phyloP scores from a whole-genome alignment of 139 green algal genomes.

The Chlorella sorokiniana region DNA sequence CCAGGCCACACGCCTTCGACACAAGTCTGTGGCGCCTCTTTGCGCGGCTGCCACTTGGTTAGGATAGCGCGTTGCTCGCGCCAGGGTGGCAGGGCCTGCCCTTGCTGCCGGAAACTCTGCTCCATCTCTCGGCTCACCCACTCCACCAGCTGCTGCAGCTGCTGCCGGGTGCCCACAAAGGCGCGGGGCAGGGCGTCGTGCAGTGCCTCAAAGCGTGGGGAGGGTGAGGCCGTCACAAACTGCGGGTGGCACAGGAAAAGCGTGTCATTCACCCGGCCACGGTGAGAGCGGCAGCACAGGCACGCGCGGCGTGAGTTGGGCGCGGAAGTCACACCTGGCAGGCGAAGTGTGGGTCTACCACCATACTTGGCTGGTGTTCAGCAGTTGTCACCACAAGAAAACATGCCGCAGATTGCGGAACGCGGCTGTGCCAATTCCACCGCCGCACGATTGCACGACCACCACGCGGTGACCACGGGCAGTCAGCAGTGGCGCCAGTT shows the following conservation, averaged over 20 bases:
- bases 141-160: conserved; percentile 12
- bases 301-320: no score
- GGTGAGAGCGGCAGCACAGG: no score
- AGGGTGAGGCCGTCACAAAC: conserved; percentile 14
- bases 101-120: not conserved
- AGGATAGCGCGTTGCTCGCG: conserved; percentile 4
- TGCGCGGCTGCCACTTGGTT: conserved; percentile 11
- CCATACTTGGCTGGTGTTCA: not conserved
- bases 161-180: conserved; percentile 11
- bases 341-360: conserved; percentile 2
- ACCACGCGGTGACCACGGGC: not conserved
- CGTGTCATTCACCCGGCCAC: no score
- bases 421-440: not conserved
- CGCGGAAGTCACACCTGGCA: not conserved
- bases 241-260: not conserved
- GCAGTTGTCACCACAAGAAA: not conserved
- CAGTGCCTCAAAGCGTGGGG: conserved; percentile 2
- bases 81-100: conserved; percentile 19
- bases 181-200: conserved; percentile 7
- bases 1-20: not conserved
- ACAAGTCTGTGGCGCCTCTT: not conserved
- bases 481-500: conserved; percentile 4
- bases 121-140: conserved; percentile 20
- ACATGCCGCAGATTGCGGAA: conserved; percentile 19
- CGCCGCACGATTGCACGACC: not conserved